phyloP scores from a whole-genome alignment of 2,329 filamentous ascomycete genomes.

The Lizonia empirigonia region DNA sequence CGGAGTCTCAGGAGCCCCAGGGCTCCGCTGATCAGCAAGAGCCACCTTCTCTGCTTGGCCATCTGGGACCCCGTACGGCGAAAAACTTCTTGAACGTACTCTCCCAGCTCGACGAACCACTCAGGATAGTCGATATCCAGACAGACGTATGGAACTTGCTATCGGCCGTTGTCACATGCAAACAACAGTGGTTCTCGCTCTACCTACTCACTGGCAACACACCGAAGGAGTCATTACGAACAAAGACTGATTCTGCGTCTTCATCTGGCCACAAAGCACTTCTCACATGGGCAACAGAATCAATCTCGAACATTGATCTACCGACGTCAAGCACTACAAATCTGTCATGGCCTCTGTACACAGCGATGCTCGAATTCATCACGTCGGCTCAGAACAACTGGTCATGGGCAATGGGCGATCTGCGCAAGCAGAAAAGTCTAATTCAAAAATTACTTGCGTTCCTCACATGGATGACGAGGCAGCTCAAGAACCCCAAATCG shows the following conservation, averaged over 20 bases:
- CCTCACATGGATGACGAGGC: conserved; percentile 56
- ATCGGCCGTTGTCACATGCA: conserved; percentile 81
- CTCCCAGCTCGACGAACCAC: conserved; percentile 75
- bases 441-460: conserved; percentile 74
- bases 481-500: conserved; percentile 31
- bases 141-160: conserved; percentile 83
- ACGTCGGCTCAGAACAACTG: conserved; percentile 89
- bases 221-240: conserved; percentile 74
- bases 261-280: conserved; percentile 65
- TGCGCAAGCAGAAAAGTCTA: conserved; percentile 75
- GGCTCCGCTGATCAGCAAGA: conserved; percentile 53
- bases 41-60: conserved; percentile 90
- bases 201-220: conserved; percentile 88
- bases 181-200: conserved; percentile 95
- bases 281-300: conserved; percentile 73
- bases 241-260: conserved; percentile 51
- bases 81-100: conserved; percentile 83
- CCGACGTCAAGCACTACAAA: conserved; percentile 58
- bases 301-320: conserved; percentile 68
- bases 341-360: conserved; percentile 57
- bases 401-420: conserved; percentile 87
- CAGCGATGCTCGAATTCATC: conserved; percentile 84
- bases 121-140: conserved; percentile 68
- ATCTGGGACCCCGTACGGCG: conserved; percentile 80
- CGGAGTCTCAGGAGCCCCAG: conserved; percentile 42